Base-by-base conservation (phyloP, 164 flowering plant species). In the Malania oleifera region DNA sequence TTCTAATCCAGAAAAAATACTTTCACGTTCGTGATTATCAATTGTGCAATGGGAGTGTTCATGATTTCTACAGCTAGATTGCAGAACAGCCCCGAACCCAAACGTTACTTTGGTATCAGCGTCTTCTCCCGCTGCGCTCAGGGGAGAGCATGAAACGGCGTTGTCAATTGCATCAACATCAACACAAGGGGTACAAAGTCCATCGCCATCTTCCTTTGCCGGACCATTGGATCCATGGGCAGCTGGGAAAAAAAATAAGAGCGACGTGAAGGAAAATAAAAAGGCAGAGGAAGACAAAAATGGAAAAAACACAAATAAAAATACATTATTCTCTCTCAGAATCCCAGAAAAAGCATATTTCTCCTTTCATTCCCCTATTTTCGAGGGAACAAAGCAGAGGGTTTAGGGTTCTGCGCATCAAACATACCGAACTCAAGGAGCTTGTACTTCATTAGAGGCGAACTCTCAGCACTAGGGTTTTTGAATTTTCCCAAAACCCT, bases 341-440 rank as follows among this genome's bases (percentile, higher is more conserved):
- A n/a, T n/a, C n/a, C n/a, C n/a, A n/a, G n/a, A n/a, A n/a, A n/a
- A n/a, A n/a, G n/a, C n/a, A n/a, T n/a, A n/a, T n/a, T n/a, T n/a
- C n/a, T n/a, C n/a, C n/a, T n/a, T n/a, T n/a, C 23, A 44, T n/a
- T n/a, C 10, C 1, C 47, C 22, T 4, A 0, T 4, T 5, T 2
- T 44, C 22, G n/a, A 2, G 6, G 6, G 5, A 5, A n/a, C 11
- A 4, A 4, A 17, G 10, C 7, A 8, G 47, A 18, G 3, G 22
- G 1, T 5, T n/a, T 44, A 3, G 5, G 47, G 47, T n/a, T 44
- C 4, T 3, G 20, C 7, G 20, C n/a, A 8, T n/a, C 11, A 15
- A 34, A 54, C 62, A 9, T 53, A 74, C 74, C 72, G 64, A 40
- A 64, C 54, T 57, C 53, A 26, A 65, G 63, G 14, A 65, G 52